Evolutionary conservation across 2,329 filamentous ascomycete species (phyloP), one percentile per base, ranked within the genome.

Genomic region (Niveomyces coronatus): DNA sequence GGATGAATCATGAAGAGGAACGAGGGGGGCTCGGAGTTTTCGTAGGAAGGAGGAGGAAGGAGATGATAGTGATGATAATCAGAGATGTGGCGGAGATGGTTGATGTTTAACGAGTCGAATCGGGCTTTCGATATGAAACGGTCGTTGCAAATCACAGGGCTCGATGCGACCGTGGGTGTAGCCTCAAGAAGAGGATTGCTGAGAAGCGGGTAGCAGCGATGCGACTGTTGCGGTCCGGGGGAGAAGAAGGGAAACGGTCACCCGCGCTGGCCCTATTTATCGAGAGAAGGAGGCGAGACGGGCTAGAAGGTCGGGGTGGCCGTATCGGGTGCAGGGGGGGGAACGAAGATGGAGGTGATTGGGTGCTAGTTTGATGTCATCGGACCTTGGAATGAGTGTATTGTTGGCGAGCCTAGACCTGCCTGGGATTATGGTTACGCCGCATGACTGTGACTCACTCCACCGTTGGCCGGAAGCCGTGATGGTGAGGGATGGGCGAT

Each of bases 371-470:
- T 20, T 37, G 40, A 47, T 49, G 49, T 51, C 49, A 51, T 49
- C 38, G 35, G 47, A 44, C 31, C 24, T n/a, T 28, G 31, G n/a
- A n/a, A n/a, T n/a, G n/a, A n/a, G n/a, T n/a, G n/a, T n/a, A n/a
- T n/a, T n/a, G n/a, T n/a, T n/a, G n/a, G n/a, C n/a, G n/a, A n/a
- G n/a, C n/a, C n/a, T n/a, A n/a, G n/a, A n/a, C n/a, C n/a, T n/a
- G n/a, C n/a, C n/a, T n/a, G n/a, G n/a, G n/a, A n/a, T n/a, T n/a
- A n/a, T n/a, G n/a, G 41, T 19, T 38, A 39, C 36, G 41, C 41
- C 48, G 47, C 47, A 49, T 49, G 47, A 49, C 45, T 42, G 48
- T 50, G 48, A 50, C 43, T 50, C 48, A 50, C 47, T 29, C 14
- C 24, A 15, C 22, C 8, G 13, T 20, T 33, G 31, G 31, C 33